Conservation (phyloP, 2,329 filamentous ascomycete genomes). For the Berkeleyomyces basicola region DNA sequence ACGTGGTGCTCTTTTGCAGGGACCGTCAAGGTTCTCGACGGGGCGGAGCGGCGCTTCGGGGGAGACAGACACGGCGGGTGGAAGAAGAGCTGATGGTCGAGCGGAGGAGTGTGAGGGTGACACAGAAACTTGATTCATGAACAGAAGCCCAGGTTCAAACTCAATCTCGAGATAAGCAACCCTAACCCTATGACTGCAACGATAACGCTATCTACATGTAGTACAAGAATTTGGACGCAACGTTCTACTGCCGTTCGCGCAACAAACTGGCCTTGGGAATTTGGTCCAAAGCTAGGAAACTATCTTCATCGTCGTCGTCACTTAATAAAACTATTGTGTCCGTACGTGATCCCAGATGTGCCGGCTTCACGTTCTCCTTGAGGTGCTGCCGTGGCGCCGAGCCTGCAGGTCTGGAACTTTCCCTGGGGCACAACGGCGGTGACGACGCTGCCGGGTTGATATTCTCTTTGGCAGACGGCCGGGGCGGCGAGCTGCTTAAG, state of each 20-base stretch:
- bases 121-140: not conserved
- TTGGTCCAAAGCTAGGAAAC: not conserved
- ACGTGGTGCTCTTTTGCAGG: too few relatives aligned
- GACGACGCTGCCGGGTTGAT: too few relatives aligned
- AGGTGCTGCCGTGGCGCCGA: not conserved
- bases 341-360: not conserved
- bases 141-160: not conserved
- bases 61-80: not conserved
- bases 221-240: not conserved
- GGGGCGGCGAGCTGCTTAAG: slow-evolving; percentile 6
- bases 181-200: not conserved
- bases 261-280: not conserved
- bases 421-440: too few relatives aligned
- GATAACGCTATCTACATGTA: not conserved
- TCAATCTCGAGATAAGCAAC: not conserved
- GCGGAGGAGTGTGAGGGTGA: not conserved
- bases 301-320: slow-evolving; percentile 6
- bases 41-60: too few relatives aligned
- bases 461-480: not conserved
- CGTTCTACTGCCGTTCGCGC: not conserved
- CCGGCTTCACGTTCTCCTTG: not conserved
- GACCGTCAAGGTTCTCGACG: too few relatives aligned
- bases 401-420: not conserved
- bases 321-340: not conserved
- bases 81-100: not conserved